Evolutionary conservation across 805 yeast genomes (phyloP).

Genomic region (Candida khao-thaluensis): DNA sequence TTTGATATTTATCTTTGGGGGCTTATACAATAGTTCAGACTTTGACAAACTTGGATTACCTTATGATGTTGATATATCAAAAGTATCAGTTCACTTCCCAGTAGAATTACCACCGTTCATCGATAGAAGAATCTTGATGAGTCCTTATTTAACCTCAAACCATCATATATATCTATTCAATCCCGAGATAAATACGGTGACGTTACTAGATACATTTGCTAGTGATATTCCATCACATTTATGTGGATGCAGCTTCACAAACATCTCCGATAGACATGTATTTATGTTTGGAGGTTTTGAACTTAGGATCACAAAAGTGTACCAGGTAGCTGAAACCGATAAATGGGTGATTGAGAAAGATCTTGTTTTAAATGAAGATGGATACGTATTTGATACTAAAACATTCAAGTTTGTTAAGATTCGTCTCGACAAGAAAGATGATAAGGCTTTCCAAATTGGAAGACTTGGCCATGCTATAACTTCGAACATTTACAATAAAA

Average conservation of each 20-base stretch:
- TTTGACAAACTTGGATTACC: slow-evolving; percentile 35
- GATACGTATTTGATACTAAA: slow-evolving; percentile 57
- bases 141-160: slow-evolving; percentile 44
- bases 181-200: slow-evolving; percentile 32
- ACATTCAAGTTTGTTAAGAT: slow-evolving; percentile 51
- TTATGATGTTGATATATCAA: slow-evolving; percentile 23
- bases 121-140: slow-evolving; percentile 34
- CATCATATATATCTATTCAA: slow-evolving; percentile 25
- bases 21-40: slow-evolving; percentile 22
- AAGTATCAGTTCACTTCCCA: slow-evolving; percentile 37
- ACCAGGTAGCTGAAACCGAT: slow-evolving; percentile 22
- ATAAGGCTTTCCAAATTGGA: slow-evolving; percentile 20
- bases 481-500: slow-evolving; percentile 21
- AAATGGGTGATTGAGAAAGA: slow-evolving; percentile 43
- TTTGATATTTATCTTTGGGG: slow-evolving; percentile 38
- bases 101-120: slow-evolving; percentile 40
- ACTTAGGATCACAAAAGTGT: slow-evolving; percentile 23
- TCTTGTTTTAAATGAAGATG: slow-evolving; percentile 50
- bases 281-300: slow-evolving; percentile 73
- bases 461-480: slow-evolving; percentile 34
- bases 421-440: slow-evolving; percentile 17
- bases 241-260: slow-evolving; percentile 46
- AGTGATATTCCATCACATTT: slow-evolving; percentile 48
- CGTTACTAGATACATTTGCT: slow-evolving; percentile 24
- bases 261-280: slow-evolving; percentile 54